These are phyloP conservation scores for peach (Prunus persica) DNA, from an alignment of 306 rosid species.

Conservation along the genomic window DNA sequence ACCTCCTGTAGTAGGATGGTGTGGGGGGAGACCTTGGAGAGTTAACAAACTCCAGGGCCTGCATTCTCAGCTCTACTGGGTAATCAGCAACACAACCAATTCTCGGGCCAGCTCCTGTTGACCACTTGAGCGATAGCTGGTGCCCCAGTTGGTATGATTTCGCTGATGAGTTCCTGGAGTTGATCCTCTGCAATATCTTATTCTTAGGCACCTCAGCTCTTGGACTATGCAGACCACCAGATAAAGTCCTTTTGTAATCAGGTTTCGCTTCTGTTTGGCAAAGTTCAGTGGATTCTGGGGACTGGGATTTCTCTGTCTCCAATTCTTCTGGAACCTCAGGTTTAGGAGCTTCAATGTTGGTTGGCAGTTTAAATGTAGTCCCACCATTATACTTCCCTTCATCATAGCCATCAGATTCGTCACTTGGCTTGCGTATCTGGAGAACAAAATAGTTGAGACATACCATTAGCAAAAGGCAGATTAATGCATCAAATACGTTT, in stretches of 20 bases:
- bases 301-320: conserved; percentile 35
- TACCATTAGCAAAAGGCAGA: conserved; percentile 8
- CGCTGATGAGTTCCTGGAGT: conserved; percentile 65
- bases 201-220: conserved; percentile 68
- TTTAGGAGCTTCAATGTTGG: conserved; percentile 8
- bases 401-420: conserved; percentile 51
- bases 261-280: conserved; percentile 17
- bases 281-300: conserved; percentile 27
- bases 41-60: conserved; percentile 79
- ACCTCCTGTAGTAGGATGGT: conserved; percentile 34
- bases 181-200: conserved; percentile 73
- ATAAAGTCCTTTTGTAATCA: conserved; percentile 64
- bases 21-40: conserved; percentile 60
- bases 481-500: not conserved
- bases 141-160: conserved; percentile 84
- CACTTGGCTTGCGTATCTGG: conserved; percentile 63
- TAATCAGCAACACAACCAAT: conserved; percentile 94
- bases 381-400: conserved; percentile 30
- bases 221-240: conserved; percentile 96
- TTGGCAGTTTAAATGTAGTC: conserved; percentile 10
- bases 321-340: conserved; percentile 28
- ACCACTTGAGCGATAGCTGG: conserved; percentile 75
- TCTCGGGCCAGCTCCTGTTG: conserved; percentile 96
- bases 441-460: conserved; percentile 7
- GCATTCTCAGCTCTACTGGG: conserved; percentile 69